Conservation (phyloP, 2,329 filamentous ascomycete species). For the Colletotrichum sp. region DNA sequence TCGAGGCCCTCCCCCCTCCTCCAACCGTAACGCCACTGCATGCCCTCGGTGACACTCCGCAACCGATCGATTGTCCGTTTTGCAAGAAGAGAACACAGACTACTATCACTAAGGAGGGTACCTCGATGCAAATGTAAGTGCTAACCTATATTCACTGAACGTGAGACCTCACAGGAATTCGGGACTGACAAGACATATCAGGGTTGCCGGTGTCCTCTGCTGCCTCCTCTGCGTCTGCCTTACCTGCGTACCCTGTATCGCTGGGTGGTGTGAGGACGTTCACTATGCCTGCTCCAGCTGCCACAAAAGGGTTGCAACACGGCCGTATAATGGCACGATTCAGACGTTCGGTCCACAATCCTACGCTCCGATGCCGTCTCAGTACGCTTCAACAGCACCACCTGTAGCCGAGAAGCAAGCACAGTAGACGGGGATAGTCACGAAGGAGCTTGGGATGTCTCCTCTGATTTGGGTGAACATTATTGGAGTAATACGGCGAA, state of each 20-base stretch:
- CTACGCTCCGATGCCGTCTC: neutral
- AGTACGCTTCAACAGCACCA: neutral
- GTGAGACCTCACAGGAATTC: neutral
- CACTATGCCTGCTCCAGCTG: slow-evolving; percentile 33
- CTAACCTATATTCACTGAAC: neutral
- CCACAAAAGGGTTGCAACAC: slow-evolving; percentile 31
- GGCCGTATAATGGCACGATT: slow-evolving; percentile 24
- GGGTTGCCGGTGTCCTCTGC: slow-evolving; percentile 32
- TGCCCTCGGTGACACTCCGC: slow-evolving; percentile 26
- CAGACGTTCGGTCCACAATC: slow-evolving; percentile 26
- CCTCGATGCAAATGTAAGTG: neutral
- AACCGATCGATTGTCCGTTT: slow-evolving; percentile 36
- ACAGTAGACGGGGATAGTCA: neutral
- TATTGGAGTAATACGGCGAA: neutral
- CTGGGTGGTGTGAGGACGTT: slow-evolving; percentile 35
- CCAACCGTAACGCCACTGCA: slow-evolving; percentile 23
- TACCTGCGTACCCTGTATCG: slow-evolving; percentile 34
- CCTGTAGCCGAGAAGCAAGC: neutral
- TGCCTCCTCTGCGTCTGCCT: slow-evolving; percentile 36
- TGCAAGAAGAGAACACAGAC: slow-evolving; percentile 29
- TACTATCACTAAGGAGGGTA: slow-evolving; percentile 26
- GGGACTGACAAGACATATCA: slow-evolving; percentile 9
- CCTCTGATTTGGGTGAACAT: neutral
- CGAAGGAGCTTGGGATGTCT: neutral
- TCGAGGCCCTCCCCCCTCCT: neutral